Conservation (phyloP, 2,329 filamentous ascomycete species). For the Zymoseptoria pseudotritici region DNA sequence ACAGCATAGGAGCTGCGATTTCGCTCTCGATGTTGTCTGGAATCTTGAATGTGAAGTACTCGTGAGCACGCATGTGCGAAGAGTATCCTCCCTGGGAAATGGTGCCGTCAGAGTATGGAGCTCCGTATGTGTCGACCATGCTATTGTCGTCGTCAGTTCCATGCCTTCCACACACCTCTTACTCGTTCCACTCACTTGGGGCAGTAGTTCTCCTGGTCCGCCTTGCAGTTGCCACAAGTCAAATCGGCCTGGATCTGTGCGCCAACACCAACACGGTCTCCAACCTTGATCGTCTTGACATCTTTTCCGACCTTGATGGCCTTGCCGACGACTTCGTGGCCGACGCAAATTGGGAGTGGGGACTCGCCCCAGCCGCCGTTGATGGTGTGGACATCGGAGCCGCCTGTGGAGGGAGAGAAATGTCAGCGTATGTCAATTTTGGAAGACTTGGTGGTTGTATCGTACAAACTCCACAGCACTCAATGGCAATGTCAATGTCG, state of each 20-base stretch:
- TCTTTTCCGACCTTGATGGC: conserved; percentile 44
- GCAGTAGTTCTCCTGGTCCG: conserved; percentile 48
- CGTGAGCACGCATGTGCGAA: conserved; percentile 63
- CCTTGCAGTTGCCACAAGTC: conserved; percentile 45
- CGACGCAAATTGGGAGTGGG: conserved; percentile 57
- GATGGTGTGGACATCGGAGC: conserved; percentile 43
- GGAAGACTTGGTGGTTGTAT: conserved; percentile 14
- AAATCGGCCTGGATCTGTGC: conserved; percentile 45
- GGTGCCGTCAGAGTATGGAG: conserved; percentile 50
- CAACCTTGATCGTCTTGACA: conserved; percentile 43
- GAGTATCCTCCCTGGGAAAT: conserved; percentile 61
- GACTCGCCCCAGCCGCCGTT: conserved; percentile 56
- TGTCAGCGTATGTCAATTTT: conserved; percentile 13
- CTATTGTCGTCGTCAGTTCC: conserved; percentile 20
- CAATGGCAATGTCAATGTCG: conserved; percentile 82
- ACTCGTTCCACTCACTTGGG: conserved; percentile 28
- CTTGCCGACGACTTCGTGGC: conserved; percentile 51
- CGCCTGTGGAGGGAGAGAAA: conserved; percentile 12
- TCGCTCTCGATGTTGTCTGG: conserved; percentile 58
- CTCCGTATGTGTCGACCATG: conserved; percentile 43
- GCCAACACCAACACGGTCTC: conserved; percentile 41
- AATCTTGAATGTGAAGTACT: conserved; percentile 70
- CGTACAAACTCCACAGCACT: conserved; percentile 59
- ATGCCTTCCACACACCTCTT: background rate
- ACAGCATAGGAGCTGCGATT: conserved; percentile 58